Evolutionary conservation across 2,329 filamentous ascomycete species (phyloP), one percentile per base, ranked within the genome.

Genomic region (Penicillium rolfsii): DNA sequence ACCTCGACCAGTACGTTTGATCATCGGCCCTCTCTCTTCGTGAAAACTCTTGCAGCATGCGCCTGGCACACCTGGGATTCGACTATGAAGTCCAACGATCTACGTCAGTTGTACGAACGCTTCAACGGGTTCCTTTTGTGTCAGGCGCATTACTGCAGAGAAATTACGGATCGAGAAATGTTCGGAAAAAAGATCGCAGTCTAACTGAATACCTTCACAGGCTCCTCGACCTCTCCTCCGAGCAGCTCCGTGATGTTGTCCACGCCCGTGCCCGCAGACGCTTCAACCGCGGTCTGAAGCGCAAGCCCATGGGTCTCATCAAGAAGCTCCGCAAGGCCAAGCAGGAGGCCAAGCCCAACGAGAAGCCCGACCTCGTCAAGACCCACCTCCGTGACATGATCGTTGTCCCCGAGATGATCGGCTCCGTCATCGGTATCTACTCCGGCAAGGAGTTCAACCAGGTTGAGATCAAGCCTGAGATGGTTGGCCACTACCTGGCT

Each of bases 371-470:
- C 80, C 87, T 95, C 78, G 94, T 98, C 87, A 97, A 97, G 91
- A 99, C 94, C 68, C 94, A 99, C 83, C 90, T 99, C 78, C 93
- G 94, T 84, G 90, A 99, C 87, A 99, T 99, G 95, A 97, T 99
- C 82, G 89, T 99, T 80, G 95, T 99, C 75, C 95, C 95, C 77
- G 95, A 99, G 88, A 98, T 99, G 95, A 99, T 99, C 80, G 95
- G 95, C 77, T 91, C 87, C 83, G 94, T 99, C 77, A 91, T 99
- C 77, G 95, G 93, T 81, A 95, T 99, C 87, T 99, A 99, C 91
- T 97, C 92, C 73, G 95, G 95, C 81, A 99, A 99, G 90, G 93
- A 98, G 85, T 99, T 99, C 91, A 99, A 99, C 90, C 94, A 97
- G 88, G 93, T 99, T 76, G 95, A 99, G 85, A 95, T 99, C 86